Evolutionary conservation across 2,329 filamentous ascomycete species (phyloP).

Genomic region (Epichloe brachyelytri): DNA sequence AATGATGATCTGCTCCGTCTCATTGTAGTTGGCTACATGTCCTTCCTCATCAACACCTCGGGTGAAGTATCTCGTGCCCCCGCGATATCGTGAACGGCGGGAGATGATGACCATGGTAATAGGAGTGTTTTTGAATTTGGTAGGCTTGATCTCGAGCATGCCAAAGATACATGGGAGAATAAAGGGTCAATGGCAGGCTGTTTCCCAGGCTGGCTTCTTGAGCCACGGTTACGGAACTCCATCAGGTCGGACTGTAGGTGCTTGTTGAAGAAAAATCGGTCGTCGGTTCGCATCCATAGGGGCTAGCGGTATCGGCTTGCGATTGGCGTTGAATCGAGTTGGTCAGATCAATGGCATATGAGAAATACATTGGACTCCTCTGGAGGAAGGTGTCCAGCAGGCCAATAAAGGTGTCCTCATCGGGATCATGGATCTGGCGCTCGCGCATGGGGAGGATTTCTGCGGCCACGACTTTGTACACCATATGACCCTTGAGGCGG

Average conservation of each 20-base stretch:
- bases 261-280: conserved; percentile 98
- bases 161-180: conserved; percentile 94
- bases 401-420: conserved; percentile 82
- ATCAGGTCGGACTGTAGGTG: conserved; percentile 87
- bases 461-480: conserved; percentile 83
- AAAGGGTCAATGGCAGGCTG: conserved; percentile 71
- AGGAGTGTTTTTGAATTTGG: conserved; percentile 70
- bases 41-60: conserved; percentile 87
- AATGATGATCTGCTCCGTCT: conserved; percentile 87
- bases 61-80: conserved; percentile 88
- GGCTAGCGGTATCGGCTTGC: conserved; percentile 54
- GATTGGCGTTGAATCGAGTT: conserved; percentile 94
- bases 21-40: conserved; percentile 97
- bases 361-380: conserved; percentile 89
- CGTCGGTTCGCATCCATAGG: conserved; percentile 84
- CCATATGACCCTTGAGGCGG: conserved; percentile 85
- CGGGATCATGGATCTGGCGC: conserved; percentile 76
- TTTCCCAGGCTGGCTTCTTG: conserved; percentile 50
- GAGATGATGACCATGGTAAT: conserved; percentile 83
- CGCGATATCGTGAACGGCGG: conserved; percentile 73
- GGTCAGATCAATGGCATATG: conserved; percentile 91
- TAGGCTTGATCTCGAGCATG: conserved; percentile 83
- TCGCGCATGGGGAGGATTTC: conserved; percentile 92
- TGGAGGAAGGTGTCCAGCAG: conserved; percentile 74
- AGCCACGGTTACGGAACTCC: conserved; percentile 59